Conservation (phyloP, 345 rosid genomes). For the Jatropha curcas region DNA sequence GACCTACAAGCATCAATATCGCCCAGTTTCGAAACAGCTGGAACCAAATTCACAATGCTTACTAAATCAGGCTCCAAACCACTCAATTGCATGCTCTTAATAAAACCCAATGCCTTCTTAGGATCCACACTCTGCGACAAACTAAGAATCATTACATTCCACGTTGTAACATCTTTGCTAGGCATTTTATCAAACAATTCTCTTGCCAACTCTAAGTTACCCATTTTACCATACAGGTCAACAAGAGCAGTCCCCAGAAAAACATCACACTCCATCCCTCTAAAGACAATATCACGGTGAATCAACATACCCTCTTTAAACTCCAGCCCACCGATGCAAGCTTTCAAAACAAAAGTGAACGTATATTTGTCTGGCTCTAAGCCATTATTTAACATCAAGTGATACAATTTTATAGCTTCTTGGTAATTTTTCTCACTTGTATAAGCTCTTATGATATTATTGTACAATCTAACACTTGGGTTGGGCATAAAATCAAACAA, state of each 20-base stretch:
- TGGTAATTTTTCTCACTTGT: constrained; percentile 34
- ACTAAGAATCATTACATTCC: constrained; percentile 57
- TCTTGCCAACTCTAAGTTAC: constrained; percentile 40
- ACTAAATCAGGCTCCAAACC: constrained; percentile 41
- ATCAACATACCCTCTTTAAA: constrained; percentile 51
- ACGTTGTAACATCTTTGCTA: constrained; percentile 46
- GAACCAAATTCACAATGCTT: constrained; percentile 55
- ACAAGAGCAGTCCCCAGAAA: constrained; percentile 57
- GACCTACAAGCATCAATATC: constrained; percentile 42
- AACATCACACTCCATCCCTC: constrained; percentile 51
- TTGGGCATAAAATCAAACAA: constrained; percentile 41
- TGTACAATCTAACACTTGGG: constrained; percentile 50
- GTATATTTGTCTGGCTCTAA: constrained; percentile 57
- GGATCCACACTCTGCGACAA: constrained; percentile 38
- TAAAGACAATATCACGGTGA: constrained; percentile 33
- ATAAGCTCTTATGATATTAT: constrained; percentile 54
- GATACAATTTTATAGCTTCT: constrained; percentile 47
- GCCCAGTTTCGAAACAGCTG: constrained; percentile 54
- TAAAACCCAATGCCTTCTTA: constrained; percentile 34
- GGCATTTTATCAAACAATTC: constrained; percentile 55
- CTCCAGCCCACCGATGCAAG: constrained; percentile 44
- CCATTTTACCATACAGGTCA: constrained; percentile 53
- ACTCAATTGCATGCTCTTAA: constrained; percentile 39
- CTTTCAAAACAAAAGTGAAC: constrained; percentile 63
- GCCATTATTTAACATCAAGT: constrained; percentile 36